Conservation (phyloP, 2,329 filamentous ascomycete species). For the Amylocarpus encephaloides region DNA sequence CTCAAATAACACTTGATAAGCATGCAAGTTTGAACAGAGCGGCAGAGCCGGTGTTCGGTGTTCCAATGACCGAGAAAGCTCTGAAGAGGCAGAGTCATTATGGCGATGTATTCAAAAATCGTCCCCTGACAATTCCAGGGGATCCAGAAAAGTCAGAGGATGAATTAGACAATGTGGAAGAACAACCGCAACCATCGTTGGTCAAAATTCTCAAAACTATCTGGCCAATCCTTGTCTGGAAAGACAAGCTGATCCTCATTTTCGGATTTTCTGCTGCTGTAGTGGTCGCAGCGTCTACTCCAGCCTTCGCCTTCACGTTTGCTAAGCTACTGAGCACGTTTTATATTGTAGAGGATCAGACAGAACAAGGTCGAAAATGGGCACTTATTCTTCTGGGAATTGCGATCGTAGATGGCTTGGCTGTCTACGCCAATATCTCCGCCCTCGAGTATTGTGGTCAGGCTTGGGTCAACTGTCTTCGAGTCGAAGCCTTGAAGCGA, state of each 20-base stretch:
- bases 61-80: no score
- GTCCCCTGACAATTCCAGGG: no score
- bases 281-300: constrained; percentile 24
- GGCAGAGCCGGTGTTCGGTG: no score
- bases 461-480: constrained; percentile 68
- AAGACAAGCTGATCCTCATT: constrained; percentile 48
- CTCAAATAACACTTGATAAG: no score
- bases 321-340: constrained; percentile 67
- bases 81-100: no score
- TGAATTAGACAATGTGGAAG: background rate
- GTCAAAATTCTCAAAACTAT: constrained; percentile 59
- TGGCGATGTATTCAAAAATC: no score
- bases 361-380: constrained; percentile 43
- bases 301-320: constrained; percentile 71
- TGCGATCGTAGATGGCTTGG: constrained; percentile 57
- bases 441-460: constrained; percentile 67
- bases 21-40: no score
- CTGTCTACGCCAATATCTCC: constrained; percentile 62
- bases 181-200: constrained; percentile 33
- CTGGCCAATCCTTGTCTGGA: constrained; percentile 55
- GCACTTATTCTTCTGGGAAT: constrained; percentile 64
- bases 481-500: constrained; percentile 58
- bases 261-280: constrained; percentile 45
- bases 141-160: no score
- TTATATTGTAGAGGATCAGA: constrained; percentile 40